Base-by-base conservation (phyloP, 2,329 filamentous ascomycete genomes). In the Penicillium sp. region DNA sequence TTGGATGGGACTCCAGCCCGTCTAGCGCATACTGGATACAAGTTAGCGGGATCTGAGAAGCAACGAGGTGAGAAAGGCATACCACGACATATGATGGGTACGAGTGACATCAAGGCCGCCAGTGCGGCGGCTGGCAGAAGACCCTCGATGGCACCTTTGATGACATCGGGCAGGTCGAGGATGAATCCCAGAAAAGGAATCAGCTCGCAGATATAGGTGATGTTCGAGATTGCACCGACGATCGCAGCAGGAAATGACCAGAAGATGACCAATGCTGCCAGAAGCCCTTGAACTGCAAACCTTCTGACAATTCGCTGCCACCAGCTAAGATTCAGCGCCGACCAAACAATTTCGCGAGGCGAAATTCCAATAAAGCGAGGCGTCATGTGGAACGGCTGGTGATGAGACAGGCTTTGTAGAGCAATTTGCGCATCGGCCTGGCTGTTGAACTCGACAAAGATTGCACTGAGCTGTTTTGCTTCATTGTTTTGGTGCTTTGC, bases 301-400 rank as follows among this genome's bases (percentile, higher is more conserved):
- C 85, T 78, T 50, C 89, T 84, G 51, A 92, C 63, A 50, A 95
- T 80, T 58, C 83, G 78, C 70, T 93, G 83, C 87, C 87, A 89
- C 90, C 90, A 89, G 16, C 82, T 84, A 60, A 96, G 83, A 30
- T 81, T 81, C 36, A 97, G 73, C 27, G 91, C 87, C 25, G 78
- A 81, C 93, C 93, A 99, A 50, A 96, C 83, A n/a, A 99, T 79
- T 64, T 97, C 91, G 13, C 77, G 75, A 0, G 93, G 93, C 11
- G 83, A 81, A 45, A 96, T 80, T 4, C 91, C 92, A 45, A 92
- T 87, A 61, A 86, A 89, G 3, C 89, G 84, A n/a, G 89, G 89
- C 0, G 86, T 81, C 84, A 97, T 90, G 63, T 92, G 88, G 33
- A 95, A 77, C 7, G 88, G 87, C 50, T 88, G 85, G 67, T 95